Base-by-base conservation (phyloP, 495 filamentous ascomycete genomes). In the Lepraria neglecta region DNA sequence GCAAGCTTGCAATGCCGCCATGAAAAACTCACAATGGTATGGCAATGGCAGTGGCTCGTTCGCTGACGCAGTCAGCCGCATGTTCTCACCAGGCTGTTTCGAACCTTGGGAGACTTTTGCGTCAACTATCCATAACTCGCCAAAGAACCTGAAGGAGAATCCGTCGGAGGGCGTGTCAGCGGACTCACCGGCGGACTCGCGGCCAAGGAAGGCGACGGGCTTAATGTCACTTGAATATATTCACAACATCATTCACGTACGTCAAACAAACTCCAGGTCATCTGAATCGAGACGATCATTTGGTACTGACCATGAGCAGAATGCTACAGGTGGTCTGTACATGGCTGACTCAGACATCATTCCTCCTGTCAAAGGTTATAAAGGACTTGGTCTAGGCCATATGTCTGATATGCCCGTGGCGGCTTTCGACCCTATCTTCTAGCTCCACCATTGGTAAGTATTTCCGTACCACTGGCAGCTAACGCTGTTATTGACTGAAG, bases 381-480 rank as follows among this genome's bases (percentile, higher is more conserved):
- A 17, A 61, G 61, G 58, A 64, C 73, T 52, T 10, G 74, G 70
- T 10, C 58, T 59, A 43, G 77, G 77, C 4, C 76, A 78, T 52
- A 78, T 79, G 76, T 58, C 67, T 19, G 66, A 73, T 10, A 65
- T 78, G 9, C 66, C 68, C 2, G 69, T 72, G 12, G 70, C 77
- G 0, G 70, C 69, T 0, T 79, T 77, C 52, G 76, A 77, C 64
- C 77, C 77, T 4, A 72, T 73, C 14, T 79, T 79, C 67, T 79
- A 69, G 64, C 64, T 74, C 11, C 68, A 73, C 21, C 71, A 75
- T 38, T 70, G 66, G 72, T 72, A 50, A 55, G 67, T 65, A 62
- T 46, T 56, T 65, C 43, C 4, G 21, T 19, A 33, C 9, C 15
- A 35, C 21, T 44, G 35, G 6, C 55, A 6, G 43, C 9, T 24